These are phyloP conservation scores for Lodderomyces theae DNA, from an alignment of 1,139 yeast species.

Conservation along the genomic window DNA sequence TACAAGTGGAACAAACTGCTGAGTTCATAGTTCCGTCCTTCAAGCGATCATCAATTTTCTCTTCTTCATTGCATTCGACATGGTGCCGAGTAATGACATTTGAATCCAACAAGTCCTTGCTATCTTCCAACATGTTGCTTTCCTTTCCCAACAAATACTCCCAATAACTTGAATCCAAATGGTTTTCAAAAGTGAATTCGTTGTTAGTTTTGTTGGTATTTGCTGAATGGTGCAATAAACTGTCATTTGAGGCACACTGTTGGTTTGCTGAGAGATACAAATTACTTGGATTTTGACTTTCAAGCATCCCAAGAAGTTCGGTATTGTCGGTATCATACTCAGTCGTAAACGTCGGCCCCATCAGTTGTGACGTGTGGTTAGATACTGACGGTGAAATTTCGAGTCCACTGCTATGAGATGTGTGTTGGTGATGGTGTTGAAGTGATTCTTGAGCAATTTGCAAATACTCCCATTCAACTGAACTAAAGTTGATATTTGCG, in stretches of 20 bases:
- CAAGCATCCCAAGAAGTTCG: slow-evolving; percentile 13
- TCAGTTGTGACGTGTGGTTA: slow-evolving; percentile 15
- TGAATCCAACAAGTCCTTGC: background rate
- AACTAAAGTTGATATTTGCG: slow-evolving; percentile 4
- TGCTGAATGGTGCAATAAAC: background rate
- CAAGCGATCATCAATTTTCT: background rate
- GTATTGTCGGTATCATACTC: slow-evolving; percentile 17
- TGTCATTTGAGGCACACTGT: background rate
- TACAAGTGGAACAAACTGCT: background rate
- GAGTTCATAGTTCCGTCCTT: background rate
- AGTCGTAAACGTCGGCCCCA: slow-evolving; percentile 13
- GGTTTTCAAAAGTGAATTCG: slow-evolving; percentile 3
- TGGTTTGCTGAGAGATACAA: background rate
- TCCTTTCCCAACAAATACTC: slow-evolving; percentile 9
- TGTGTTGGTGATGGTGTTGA: background rate
- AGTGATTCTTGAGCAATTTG: slow-evolving; percentile 8
- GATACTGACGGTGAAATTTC: slow-evolving; percentile 15
- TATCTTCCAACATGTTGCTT: slow-evolving; percentile 1
- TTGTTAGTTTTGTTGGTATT: background rate
- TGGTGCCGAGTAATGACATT: too few species aligned
- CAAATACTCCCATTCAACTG: slow-evolving; percentile 11
- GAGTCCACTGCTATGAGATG: slow-evolving; percentile 5
- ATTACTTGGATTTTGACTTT: slow-evolving; percentile 7
- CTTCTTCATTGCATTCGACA: background rate
- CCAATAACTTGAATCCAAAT: slow-evolving; percentile 5